Percentiles rank a stretch among this genome's conserved stretches.
Evolutionary conservation across 257 asterid species (phyloP).

Genomic region (Galeopsis tetrahit): DNA sequence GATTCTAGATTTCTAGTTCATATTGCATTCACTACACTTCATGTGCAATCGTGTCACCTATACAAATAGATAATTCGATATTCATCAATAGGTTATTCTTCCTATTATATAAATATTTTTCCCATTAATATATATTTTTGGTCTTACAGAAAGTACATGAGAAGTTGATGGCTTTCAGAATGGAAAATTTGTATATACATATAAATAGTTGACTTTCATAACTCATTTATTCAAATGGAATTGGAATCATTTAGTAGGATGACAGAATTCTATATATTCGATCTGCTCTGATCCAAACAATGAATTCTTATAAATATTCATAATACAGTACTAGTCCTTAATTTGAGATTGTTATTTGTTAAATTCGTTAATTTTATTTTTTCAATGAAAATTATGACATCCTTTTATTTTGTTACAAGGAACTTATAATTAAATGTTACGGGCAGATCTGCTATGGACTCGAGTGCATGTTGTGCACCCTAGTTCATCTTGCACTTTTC

Average conservation of each 20-base stretch:
- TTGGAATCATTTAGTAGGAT: constrained; percentile 7
- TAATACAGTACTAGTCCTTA: not conserved
- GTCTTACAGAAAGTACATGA: constrained; percentile 22
- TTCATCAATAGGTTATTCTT: not conserved
- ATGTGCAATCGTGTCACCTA: not conserved
- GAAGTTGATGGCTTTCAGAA: not conserved
- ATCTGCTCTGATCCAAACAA: not conserved
- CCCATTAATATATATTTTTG: not conserved
- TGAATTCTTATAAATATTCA: not conserved
- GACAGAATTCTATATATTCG: not conserved
- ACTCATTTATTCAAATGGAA: not conserved
- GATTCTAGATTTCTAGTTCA: not conserved
- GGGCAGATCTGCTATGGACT: no score
- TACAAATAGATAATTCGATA: no score
- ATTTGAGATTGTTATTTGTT: no score
- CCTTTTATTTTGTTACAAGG: no score
- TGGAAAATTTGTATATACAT: not conserved
- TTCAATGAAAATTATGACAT: no score
- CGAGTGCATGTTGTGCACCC: no score
- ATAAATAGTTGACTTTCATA: constrained; percentile 31
- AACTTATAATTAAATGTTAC: no score
- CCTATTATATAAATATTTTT: not conserved
- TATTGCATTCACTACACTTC: not conserved
- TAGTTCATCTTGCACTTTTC: no score
- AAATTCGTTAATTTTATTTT: no score